Base-by-base conservation (phyloP, 2,329 filamentous ascomycete species). In the Verruconis gallopava region DNA sequence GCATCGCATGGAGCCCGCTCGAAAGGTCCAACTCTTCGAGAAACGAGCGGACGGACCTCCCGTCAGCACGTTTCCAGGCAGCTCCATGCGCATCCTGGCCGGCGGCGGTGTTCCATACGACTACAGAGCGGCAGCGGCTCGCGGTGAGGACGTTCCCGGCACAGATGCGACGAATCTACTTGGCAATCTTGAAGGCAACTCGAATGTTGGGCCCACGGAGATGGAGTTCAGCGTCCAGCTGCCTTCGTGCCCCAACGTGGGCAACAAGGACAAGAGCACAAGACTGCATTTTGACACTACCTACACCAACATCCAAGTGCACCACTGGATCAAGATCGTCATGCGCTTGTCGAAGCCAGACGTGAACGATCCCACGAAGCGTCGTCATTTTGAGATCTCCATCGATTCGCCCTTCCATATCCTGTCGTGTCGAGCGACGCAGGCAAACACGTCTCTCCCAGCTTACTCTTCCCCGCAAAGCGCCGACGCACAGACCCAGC, bases 241-340 rank as follows among this genome's bases (percentile, higher is more conserved):
- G 38, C 88, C 88, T 9, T 93, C 84, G 25, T 95, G 88, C 55
- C 77, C 84, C 51, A 79, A 80, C 55, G 88, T 93, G 80, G 72
- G 66, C 50, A 76, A 81, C 17, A 78, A 76, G 52, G 79, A 88
- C 53, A 69, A 71, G 47, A 55, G 60, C 19, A 70, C 75, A 45
- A 73, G 76, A 46, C 64, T 95, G 45, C 81, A 94, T 57, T 89
- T 89, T 41, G 86, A 94, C 56, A 93, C 85, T 42, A 93, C 85
- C 44, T 94, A 89, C 69, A 82, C 85, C 55, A 93, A 93, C 48
- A 89, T 93, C 40, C 85, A 91, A 53, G 86, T 95, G 42, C 85
- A 85, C 57, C 88, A 95, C 58, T 94, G 86, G 86, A 93, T 95
- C 60, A 94, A 94, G 84, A 85, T 94, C 54, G 85, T 94, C 47